These are phyloP conservation scores for Tuber brumale DNA, from an alignment of 495 filamentous ascomycete genomes.

Conservation along the genomic window DNA sequence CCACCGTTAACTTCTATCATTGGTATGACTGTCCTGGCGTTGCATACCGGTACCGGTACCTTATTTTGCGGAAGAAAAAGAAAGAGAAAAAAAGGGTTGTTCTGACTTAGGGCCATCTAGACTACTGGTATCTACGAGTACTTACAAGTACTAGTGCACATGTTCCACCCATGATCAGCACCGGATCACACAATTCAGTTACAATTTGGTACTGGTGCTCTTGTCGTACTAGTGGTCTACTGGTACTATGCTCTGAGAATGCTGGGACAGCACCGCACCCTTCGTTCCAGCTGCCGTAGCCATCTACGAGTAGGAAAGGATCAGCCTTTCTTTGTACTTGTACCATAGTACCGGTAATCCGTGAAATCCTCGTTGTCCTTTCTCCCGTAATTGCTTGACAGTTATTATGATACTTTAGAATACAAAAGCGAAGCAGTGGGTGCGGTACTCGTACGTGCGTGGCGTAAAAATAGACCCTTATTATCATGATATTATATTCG, in stretches of 20 bases:
- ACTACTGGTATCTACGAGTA: neutral
- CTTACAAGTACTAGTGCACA: too few relatives aligned
- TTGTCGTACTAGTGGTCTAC: neutral
- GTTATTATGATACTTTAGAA: neutral
- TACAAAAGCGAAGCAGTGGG: neutral
- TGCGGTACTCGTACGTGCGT: neutral
- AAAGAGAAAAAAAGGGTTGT: neutral
- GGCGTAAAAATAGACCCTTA: constrained; percentile 1
- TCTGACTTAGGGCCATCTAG: neutral
- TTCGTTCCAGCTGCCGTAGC: neutral
- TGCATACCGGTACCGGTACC: neutral
- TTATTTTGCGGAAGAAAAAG: neutral
- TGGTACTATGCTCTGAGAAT: neutral
- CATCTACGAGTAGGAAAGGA: neutral
- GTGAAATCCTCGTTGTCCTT: neutral
- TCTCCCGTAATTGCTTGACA: neutral
- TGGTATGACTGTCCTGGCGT: neutral
- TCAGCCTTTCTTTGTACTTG: neutral
- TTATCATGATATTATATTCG: neutral
- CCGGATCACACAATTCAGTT: neutral
- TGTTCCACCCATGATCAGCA: neutral
- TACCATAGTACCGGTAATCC: neutral
- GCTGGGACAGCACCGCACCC: neutral
- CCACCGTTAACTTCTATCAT: neutral
- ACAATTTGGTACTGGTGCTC: neutral